Conservation (phyloP, 192 early-diverging fungal species). For the Kickxella alabastrina region DNA sequence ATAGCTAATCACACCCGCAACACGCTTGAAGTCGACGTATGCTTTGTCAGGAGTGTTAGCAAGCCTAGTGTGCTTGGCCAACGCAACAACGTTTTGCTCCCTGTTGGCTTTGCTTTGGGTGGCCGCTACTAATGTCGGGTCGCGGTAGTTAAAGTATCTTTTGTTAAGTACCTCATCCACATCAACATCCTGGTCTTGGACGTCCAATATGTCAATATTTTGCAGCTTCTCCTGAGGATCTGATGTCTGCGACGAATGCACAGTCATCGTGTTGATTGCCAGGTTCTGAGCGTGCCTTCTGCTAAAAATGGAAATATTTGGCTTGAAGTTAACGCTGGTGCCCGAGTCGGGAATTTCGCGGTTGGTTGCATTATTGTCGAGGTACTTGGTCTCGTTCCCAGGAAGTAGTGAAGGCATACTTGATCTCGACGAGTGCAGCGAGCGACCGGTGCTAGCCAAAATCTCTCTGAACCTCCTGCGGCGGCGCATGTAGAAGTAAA, state of each 20-base stretch:
- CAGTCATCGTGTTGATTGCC: constrained; percentile 1
- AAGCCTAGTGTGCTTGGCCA: not conserved
- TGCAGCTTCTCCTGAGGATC: not conserved
- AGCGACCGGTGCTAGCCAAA: not conserved
- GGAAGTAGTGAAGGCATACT: constrained; percentile 6
- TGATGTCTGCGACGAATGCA: no score
- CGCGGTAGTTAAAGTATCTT: constrained; percentile 9
- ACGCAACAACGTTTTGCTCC: not conserved
- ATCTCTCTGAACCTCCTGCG: constrained; percentile 4
- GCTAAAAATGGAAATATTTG: not conserved
- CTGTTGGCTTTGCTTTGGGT: not conserved
- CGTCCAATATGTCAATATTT: not conserved
- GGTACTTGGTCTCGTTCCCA: constrained; percentile 1
- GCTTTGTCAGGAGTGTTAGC: not conserved
- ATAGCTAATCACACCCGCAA: constrained; percentile 1
- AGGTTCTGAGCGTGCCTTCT: not conserved
- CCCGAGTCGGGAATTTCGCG: constrained; percentile 32
- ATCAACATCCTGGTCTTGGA: not conserved
- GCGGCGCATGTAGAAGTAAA: constrained; percentile 37
- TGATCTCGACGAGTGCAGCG: constrained; percentile 2
- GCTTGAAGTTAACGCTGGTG: constrained; percentile 14
- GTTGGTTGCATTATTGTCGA: not conserved
- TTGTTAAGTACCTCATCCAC: constrained; percentile 1
- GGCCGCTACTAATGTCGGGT: not conserved
- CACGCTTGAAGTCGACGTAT: not conserved